Conservation (phyloP, 495 filamentous ascomycete species). For the Aspergillus saccharolyticus region DNA sequence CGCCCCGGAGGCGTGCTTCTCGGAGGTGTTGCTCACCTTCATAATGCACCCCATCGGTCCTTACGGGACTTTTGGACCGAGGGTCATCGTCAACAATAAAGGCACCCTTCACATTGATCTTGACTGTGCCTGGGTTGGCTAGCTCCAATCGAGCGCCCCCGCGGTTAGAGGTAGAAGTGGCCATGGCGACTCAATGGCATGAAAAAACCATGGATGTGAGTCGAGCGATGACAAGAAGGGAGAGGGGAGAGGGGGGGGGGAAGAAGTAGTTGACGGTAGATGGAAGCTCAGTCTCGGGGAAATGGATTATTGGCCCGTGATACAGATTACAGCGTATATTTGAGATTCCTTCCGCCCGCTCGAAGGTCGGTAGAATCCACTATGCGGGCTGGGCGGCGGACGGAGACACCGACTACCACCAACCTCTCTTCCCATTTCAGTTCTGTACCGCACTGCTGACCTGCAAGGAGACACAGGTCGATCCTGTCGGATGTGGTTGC, state of each 20-base stretch:
- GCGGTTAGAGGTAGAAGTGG: slow-evolving; percentile 18
- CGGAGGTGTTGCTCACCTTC: slow-evolving; percentile 39
- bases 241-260: slow-evolving; percentile 3
- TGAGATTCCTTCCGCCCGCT: neutral
- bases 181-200: slow-evolving; percentile 13
- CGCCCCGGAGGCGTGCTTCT: neutral
- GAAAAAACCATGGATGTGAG: slow-evolving; percentile 8
- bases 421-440: neutral
- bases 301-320: neutral
- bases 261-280: slow-evolving; percentile 2
- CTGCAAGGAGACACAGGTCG: neutral
- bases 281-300: neutral
- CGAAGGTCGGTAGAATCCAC: neutral
- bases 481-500: neutral
- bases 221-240: slow-evolving; percentile 14
- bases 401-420: neutral
- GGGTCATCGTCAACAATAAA: slow-evolving; percentile 88
- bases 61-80: slow-evolving; percentile 42
- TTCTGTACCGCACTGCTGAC: neutral
- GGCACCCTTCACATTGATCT: slow-evolving; percentile 92
- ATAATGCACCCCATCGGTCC: slow-evolving; percentile 60
- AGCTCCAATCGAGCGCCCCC: slow-evolving; percentile 48
- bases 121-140: slow-evolving; percentile 77
- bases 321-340: neutral
- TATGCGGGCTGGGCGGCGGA: neutral